These are phyloP conservation scores for Flaveria floridana DNA, from an alignment of 140 eudicot species.

Conservation along the genomic window DNA sequence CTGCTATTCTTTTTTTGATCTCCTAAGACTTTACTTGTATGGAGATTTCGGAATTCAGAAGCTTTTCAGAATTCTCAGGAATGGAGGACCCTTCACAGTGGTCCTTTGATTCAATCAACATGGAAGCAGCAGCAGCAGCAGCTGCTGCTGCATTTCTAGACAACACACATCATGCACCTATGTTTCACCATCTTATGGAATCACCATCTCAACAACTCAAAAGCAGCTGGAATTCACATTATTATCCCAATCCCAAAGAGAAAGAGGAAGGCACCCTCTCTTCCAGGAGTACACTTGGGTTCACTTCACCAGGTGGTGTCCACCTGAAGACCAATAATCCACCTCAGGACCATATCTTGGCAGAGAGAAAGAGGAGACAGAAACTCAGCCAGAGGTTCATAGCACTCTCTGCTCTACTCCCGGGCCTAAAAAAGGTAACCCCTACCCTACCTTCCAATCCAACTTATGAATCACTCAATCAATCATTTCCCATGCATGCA, in stretches of 20 bases:
- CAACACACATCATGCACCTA: constrained; percentile 10
- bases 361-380: constrained; percentile 80
- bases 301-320: background rate
- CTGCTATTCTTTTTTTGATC: background rate
- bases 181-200: constrained; percentile 31
- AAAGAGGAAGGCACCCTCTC: constrained; percentile 48
- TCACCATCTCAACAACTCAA: constrained; percentile 51
- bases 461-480: background rate
- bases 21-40: constrained; percentile 13
- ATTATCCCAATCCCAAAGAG: constrained; percentile 24
- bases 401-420: constrained; percentile 65
- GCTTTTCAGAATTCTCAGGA: constrained; percentile 55
- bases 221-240: constrained; percentile 43
- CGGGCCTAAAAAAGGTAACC: constrained; percentile 71
- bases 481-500: background rate
- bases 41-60: constrained; percentile 55
- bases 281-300: constrained; percentile 28
- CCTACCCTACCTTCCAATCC: no score
- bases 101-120: constrained; percentile 40
- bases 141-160: constrained; percentile 24
- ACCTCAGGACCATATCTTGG: constrained; percentile 66
- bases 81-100: constrained; percentile 56
- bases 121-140: constrained; percentile 35
- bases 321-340: constrained; percentile 28
- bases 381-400: constrained; percentile 71